A percentile compares a stretch with the other conserved stretches of the same genome.
These are phyloP conservation scores for Teratosphaeria viscida DNA, from an alignment of 2,329 filamentous ascomycete species.

Conservation along the genomic window DNA sequence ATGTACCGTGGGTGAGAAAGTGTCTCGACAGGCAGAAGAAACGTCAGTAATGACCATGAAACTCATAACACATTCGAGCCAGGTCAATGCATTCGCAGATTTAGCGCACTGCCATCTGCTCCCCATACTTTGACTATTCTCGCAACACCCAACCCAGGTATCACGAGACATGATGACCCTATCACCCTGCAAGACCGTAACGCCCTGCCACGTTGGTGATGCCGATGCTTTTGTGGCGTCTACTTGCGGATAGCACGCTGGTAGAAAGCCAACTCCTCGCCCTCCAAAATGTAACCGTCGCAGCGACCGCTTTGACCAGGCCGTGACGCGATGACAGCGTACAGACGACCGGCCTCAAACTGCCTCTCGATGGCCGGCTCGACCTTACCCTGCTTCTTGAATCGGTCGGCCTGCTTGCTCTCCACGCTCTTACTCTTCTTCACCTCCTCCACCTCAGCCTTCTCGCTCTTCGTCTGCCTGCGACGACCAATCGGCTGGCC, in stretches of 20 bases:
- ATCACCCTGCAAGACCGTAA: background rate
- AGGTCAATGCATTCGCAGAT: background rate
- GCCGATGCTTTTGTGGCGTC: constrained; percentile 24
- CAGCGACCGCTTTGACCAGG: constrained; percentile 94
- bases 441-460: constrained; percentile 54
- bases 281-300: constrained; percentile 97
- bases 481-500: constrained; percentile 83
- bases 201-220: background rate
- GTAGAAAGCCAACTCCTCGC: constrained; percentile 99
- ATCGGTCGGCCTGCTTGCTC: constrained; percentile 91
- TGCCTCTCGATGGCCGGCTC: constrained; percentile 89
- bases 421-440: constrained; percentile 95
- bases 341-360: constrained; percentile 98
- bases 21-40: background rate
- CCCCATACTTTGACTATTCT: background rate
- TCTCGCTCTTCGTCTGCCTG: constrained; percentile 58
- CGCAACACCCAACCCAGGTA: background rate
- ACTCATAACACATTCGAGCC: background rate
- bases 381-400: constrained; percentile 79
- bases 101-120: background rate
- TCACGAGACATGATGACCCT: background rate
- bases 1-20: background rate
- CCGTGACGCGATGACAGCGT: constrained; percentile 82
- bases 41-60: background rate
- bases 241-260: constrained; percentile 99